phyloP scores from a whole-genome alignment of 768 basidiomycete genomes.

The Leccinum uliginosum region DNA sequence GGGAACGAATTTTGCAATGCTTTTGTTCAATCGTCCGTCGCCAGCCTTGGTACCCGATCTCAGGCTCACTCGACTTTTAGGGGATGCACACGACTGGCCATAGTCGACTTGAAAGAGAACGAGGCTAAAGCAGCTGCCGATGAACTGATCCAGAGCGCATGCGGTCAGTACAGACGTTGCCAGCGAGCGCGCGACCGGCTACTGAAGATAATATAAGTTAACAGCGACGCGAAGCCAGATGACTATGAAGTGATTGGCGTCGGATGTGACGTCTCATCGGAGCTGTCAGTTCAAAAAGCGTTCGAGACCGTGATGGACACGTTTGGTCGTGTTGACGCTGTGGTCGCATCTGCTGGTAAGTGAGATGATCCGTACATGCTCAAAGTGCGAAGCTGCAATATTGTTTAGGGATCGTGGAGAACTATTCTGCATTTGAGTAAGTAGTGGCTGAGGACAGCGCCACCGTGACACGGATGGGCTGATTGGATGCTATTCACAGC shows the following conservation, averaged over 20 bases:
- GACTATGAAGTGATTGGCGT: conserved; percentile 69
- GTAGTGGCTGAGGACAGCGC: conserved; percentile 27
- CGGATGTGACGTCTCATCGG: conserved; percentile 85
- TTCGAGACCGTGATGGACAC: conserved; percentile 60
- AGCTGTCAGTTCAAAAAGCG: conserved; percentile 69
- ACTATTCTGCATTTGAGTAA: conserved; percentile 82
- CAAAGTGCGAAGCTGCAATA: background rate
- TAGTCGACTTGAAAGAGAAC: conserved; percentile 74
- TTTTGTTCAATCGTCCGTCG: conserved; percentile 71
- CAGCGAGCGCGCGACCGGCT: conserved; percentile 21
- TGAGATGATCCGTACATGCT: conserved; percentile 11
- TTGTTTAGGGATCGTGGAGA: conserved; percentile 73
- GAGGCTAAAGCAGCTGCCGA: conserved; percentile 66
- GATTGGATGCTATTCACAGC: conserved; percentile 31
- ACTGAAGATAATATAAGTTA: conserved; percentile 39
- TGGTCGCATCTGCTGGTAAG: conserved; percentile 85
- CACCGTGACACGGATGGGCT: conserved; percentile 6
- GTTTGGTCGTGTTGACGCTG: conserved; percentile 71
- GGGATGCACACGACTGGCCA: conserved; percentile 74
- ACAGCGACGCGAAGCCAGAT: conserved; percentile 50
- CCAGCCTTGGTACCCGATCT: background rate
- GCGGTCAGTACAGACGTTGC: conserved; percentile 35
- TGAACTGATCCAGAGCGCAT: conserved; percentile 58
- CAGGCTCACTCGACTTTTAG: conserved; percentile 34
- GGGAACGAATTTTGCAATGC: conserved; percentile 90